Base-by-base conservation (phyloP, 257 asterid species). In the Nicotiana knightiana region DNA sequence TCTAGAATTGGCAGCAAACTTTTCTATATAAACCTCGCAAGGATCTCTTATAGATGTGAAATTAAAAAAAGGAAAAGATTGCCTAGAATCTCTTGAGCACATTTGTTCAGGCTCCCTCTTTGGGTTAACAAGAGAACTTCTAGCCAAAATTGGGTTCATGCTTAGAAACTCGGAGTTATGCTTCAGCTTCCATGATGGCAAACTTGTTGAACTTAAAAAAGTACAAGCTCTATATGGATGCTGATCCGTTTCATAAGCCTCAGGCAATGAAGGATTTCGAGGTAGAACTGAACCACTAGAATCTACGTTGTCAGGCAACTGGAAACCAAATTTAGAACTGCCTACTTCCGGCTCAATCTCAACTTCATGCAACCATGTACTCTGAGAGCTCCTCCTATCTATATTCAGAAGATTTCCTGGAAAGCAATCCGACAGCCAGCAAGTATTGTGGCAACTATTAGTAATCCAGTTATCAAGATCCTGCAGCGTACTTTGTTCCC, bases 31-130 rank as follows among this genome's bases (percentile, higher is more conserved):
- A 71, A 87, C 81, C 77, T 87, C 83, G 33, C 86, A 65, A 83
- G 98, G 97, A 89, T 92, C 93, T 80, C 83, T 85, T 79, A 96
- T 92, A 71, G 90, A 88, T 83, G 97, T 85, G 84, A 96, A 96
- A 87, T 94, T 97, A 88, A 92, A 92, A 86, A 58, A 85, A 48
- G 93, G 81, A 62, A 76, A 83, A 75, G 88, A 67, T 86, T 76
- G 80, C 77, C 82, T 86, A 86, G 79, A 86, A 84, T 85, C 86
- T 81, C 85, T 75, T 79, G 70, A 86, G 68, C 66, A 81, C 28
- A 83, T 87, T 82, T 90, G 90, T 81, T 85, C 88, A 39, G 46
- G 54, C 84, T 85, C 83, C 79, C 88, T 81, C 88, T 85, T 87
- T 79, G 77, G 86, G 81, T 86, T 86, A 30, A 84, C 82, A 81